These are phyloP conservation scores for Panellus pusillus DNA, from an alignment of 768 basidiomycete genomes.

Conservation along the genomic window DNA sequence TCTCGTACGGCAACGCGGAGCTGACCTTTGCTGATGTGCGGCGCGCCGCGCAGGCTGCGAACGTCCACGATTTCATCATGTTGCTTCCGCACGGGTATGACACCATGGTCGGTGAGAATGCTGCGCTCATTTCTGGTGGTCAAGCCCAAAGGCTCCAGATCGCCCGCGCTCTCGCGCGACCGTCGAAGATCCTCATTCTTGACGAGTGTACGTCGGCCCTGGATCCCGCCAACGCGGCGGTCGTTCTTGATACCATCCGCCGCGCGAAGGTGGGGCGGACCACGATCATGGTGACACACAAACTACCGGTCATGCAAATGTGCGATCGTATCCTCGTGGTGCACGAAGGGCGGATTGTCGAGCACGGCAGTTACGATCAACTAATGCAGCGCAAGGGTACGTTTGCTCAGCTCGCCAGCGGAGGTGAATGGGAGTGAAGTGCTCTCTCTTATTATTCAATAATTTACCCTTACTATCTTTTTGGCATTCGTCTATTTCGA, in stretches of 20 bases:
- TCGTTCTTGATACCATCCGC: constrained; percentile 66
- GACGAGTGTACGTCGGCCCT: constrained; percentile 82
- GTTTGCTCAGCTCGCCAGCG: constrained; percentile 62
- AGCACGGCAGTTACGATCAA: constrained; percentile 60
- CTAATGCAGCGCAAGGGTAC: constrained; percentile 55
- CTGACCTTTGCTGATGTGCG: constrained; percentile 53
- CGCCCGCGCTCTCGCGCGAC: constrained; percentile 71
- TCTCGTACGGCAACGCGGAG: constrained; percentile 62
- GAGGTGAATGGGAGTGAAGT: constrained; percentile 55
- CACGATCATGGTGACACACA: constrained; percentile 79
- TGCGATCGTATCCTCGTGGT: constrained; percentile 76
- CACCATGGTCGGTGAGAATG: constrained; percentile 80
- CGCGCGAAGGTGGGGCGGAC: constrained; percentile 61
- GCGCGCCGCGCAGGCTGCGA: constrained; percentile 64
- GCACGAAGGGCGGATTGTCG: constrained; percentile 59
- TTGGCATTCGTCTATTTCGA: constrained; percentile 16
- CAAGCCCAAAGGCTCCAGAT: constrained; percentile 80
- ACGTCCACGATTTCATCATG: constrained; percentile 76
- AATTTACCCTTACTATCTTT: constrained; percentile 18
- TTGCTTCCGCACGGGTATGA: constrained; percentile 74
- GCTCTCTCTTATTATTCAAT: constrained; percentile 15
- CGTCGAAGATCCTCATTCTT: constrained; percentile 63
- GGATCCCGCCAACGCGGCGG: constrained; percentile 67
- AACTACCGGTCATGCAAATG: constrained; percentile 70
- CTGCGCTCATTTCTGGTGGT: constrained; percentile 73